Evolutionary conservation across 176 grass and related monocot genomes (phyloP).

Genomic region (Zoysia japonica): DNA sequence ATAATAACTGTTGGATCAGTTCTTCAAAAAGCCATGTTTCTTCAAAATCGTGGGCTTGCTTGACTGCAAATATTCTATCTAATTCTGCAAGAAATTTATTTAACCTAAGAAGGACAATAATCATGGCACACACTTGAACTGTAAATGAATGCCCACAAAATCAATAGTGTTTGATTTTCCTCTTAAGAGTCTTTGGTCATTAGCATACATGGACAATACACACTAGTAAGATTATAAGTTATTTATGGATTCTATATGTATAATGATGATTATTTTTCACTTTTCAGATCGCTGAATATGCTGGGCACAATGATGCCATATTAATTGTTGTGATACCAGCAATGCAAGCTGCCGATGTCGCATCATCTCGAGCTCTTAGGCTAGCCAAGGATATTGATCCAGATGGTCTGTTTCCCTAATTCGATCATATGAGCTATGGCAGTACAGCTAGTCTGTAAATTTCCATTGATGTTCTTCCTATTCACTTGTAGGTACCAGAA

Average conservation of each 20-base stretch:
- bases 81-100: neutral
- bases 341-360: conserved; percentile 87
- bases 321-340: conserved; percentile 91
- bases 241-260: conserved; percentile 20
- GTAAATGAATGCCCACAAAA: neutral
- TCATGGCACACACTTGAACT: conserved; percentile 11
- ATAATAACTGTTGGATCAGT: neutral
- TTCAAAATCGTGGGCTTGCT: neutral
- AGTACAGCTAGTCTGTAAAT: neutral
- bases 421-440: neutral
- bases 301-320: conserved; percentile 89
- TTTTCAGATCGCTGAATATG: conserved; percentile 87
- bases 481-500: conserved; percentile 78
- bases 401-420: conserved; percentile 67
- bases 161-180: neutral
- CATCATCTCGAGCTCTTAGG: conserved; percentile 87
- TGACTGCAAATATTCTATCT: neutral
- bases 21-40: neutral
- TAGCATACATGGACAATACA: neutral
- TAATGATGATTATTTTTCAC: conserved; percentile 25
- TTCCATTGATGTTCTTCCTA: conserved; percentile 34
- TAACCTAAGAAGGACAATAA: neutral
- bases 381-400: conserved; percentile 89
- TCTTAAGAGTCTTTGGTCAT: conserved; percentile 1
- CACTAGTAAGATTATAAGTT: neutral